phyloP scores from a whole-genome alignment of 1,284 basidiomycete species.

The Waitea zeae region DNA sequence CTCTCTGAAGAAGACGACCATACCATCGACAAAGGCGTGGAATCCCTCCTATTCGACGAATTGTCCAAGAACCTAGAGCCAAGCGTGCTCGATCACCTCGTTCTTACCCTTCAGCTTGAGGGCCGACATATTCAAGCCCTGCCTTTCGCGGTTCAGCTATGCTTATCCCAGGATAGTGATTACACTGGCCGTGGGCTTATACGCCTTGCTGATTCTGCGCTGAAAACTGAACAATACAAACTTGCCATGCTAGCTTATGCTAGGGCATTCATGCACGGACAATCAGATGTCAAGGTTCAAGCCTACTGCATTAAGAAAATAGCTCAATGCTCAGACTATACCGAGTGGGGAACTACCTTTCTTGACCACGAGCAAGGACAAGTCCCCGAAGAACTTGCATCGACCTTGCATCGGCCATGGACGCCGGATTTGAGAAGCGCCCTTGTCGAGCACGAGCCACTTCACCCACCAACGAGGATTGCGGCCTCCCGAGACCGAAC shows the following conservation, averaged over 20 bases:
- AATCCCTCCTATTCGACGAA: constrained; percentile 20
- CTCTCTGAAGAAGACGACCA: constrained; percentile 25
- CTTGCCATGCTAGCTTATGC: constrained; percentile 38
- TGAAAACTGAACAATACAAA: constrained; percentile 19
- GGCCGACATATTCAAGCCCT: constrained; percentile 17
- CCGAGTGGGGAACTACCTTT: constrained; percentile 34
- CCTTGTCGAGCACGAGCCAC: too few relatives aligned
- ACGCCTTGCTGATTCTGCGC: constrained; percentile 27
- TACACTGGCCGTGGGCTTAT: constrained; percentile 28
- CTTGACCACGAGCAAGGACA: constrained; percentile 21
- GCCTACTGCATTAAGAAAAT: constrained; percentile 28
- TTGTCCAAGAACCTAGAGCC: constrained; percentile 12
- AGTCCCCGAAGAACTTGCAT: constrained; percentile 16
- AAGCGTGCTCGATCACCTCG: constrained; percentile 29
- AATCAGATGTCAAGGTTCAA: constrained; percentile 17
- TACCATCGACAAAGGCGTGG: constrained; percentile 26
- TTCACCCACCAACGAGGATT: too few relatives aligned
- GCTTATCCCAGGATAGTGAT: constrained; percentile 16
- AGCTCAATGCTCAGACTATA: constrained; percentile 21
- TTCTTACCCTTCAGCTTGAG: constrained; percentile 24
- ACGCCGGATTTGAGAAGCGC: constrained; percentile 17
- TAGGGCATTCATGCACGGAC: constrained; percentile 22
- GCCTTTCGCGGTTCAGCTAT: constrained; percentile 17
- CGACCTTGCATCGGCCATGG: constrained; percentile 24
- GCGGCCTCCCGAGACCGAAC: constrained; percentile 23